Base-by-base conservation (phyloP, 1,139 yeast genomes). In the Debaryomycetaceae sp. region DNA sequence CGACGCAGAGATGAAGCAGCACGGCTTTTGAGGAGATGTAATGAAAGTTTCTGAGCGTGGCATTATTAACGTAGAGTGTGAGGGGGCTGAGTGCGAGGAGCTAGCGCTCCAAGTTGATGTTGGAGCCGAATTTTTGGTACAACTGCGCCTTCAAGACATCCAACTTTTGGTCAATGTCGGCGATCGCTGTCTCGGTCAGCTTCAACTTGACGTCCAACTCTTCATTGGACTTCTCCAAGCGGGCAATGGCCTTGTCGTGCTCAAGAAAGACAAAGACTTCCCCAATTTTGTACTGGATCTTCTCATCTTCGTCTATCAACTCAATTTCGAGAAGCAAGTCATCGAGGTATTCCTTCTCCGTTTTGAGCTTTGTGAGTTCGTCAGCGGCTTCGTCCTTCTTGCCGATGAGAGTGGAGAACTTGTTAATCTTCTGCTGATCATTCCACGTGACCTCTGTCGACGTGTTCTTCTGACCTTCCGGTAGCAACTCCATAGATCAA, bases 401-500 rank as follows among this genome's bases (percentile, higher is more conserved):
- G 41, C 77, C 66, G 39, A 88, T 84, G 39, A 88, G 67, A 32
- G 88, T 81, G 16, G 96, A 85, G 49, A 91, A 91, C 51, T 78
- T 76, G 55, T 91, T 91, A 61, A 91, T 91, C 49, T 75, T 75
- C 50, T 83, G 79, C 60, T 91, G 98, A 54, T 91, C 97, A 38
- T 75, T 88, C 78, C 89, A 83, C 17, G 78, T 65, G 16, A 91
- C 98, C 48, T 85, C 93, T 0, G 76, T 49, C 14, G 65, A 71
- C 13, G 78, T 79, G 51, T 83, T 83, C 39, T 61, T 59, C 48
- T 78, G 77, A 4, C 85, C 85, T 46, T 75, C 74, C 3, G 86
- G 85, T 39, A 79, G 64, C 43, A 75, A 56, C 44, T 71, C 77
- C 77, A 72, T 71, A 16, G n/a, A n/a, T n/a, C n/a, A n/a, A n/a